Evolutionary conservation across 805 yeast genomes (phyloP).

Genomic region (Barnettozyma sucrosica): DNA sequence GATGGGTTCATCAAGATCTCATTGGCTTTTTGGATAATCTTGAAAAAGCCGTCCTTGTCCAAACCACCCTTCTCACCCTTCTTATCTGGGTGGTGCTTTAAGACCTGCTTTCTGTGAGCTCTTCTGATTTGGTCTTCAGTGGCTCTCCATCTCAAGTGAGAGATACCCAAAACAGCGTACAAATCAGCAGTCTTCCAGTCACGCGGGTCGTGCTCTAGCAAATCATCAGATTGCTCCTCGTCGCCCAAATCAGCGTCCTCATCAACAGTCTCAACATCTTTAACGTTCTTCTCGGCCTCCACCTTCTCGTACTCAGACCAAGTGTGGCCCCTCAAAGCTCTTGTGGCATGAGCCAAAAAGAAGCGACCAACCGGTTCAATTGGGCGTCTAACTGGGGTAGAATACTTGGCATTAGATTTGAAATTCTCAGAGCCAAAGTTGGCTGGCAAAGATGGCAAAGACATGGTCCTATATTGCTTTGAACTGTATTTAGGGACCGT

Average conservation of each 20-base stretch:
- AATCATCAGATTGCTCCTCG: slow-evolving; percentile 61
- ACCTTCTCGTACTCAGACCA: slow-evolving; percentile 96
- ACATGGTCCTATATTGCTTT: slow-evolving; percentile 22
- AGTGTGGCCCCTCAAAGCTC: slow-evolving; percentile 93
- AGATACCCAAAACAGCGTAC: slow-evolving; percentile 91
- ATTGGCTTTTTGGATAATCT: slow-evolving; percentile 94
- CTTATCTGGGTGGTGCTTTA: slow-evolving; percentile 98
- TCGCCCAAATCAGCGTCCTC: slow-evolving; percentile 59
- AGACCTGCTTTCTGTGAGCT: slow-evolving; percentile 94
- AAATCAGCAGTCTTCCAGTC: slow-evolving; percentile 97
- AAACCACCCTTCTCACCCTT: slow-evolving; percentile 82
- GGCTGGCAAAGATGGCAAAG: slow-evolving; percentile 50
- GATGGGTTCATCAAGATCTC: slow-evolving; percentile 81
- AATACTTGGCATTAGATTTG: slow-evolving; percentile 43
- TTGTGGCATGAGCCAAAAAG: slow-evolving; percentile 93
- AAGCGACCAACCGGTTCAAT: slow-evolving; percentile 96
- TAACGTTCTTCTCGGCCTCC: slow-evolving; percentile 86
- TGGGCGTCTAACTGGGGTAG: slow-evolving; percentile 68
- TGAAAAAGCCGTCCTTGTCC: slow-evolving; percentile 94
- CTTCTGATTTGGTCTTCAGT: slow-evolving; percentile 89
- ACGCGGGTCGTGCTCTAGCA: slow-evolving; percentile 89
- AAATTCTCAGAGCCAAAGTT: slow-evolving; percentile 44
- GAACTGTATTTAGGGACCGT: neutral
- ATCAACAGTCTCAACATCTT: slow-evolving; percentile 50
- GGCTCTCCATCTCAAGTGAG: slow-evolving; percentile 86